These are phyloP conservation scores for Starmerella cellae DNA, from an alignment of 805 yeast species.

Conservation along the genomic window DNA sequence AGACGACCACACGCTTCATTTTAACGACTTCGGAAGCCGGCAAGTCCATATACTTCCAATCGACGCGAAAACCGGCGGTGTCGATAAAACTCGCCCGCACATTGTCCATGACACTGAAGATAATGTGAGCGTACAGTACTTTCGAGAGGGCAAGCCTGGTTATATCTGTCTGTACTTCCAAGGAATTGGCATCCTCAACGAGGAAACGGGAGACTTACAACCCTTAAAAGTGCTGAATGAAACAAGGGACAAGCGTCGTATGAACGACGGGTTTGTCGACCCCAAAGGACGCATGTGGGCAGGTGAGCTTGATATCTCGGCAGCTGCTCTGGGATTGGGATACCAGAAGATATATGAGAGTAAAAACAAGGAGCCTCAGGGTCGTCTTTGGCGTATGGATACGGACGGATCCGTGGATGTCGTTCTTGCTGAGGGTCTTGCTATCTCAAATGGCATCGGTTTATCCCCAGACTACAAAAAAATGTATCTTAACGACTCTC, in stretches of 20 bases:
- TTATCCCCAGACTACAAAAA: slow-evolving; percentile 35
- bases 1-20: slow-evolving; percentile 27
- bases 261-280: slow-evolving; percentile 74
- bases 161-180: slow-evolving; percentile 27
- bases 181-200: slow-evolving; percentile 29
- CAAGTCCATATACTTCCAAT: slow-evolving; percentile 25
- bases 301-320: slow-evolving; percentile 27
- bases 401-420: slow-evolving; percentile 25
- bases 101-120: slow-evolving; percentile 22
- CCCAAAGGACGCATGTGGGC: slow-evolving; percentile 64
- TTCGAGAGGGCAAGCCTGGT: slow-evolving; percentile 25
- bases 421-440: slow-evolving; percentile 25
- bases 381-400: slow-evolving; percentile 29
- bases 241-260: slow-evolving; percentile 30
- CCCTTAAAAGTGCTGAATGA: slow-evolving; percentile 27
- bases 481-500: slow-evolving; percentile 43
- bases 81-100: slow-evolving; percentile 13
- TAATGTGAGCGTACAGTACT: slow-evolving; percentile 26
- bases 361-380: slow-evolving; percentile 20
- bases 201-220: slow-evolving; percentile 26
- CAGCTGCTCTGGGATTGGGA: slow-evolving; percentile 23
- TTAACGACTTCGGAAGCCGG: slow-evolving; percentile 25
- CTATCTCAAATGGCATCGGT: slow-evolving; percentile 47
- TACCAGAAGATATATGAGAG: slow-evolving; percentile 13
- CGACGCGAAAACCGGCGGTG: slow-evolving; percentile 22